Evolutionary conservation across 257 asterid genomes (phyloP).

Genomic region (Orobanche coerulescens): DNA sequence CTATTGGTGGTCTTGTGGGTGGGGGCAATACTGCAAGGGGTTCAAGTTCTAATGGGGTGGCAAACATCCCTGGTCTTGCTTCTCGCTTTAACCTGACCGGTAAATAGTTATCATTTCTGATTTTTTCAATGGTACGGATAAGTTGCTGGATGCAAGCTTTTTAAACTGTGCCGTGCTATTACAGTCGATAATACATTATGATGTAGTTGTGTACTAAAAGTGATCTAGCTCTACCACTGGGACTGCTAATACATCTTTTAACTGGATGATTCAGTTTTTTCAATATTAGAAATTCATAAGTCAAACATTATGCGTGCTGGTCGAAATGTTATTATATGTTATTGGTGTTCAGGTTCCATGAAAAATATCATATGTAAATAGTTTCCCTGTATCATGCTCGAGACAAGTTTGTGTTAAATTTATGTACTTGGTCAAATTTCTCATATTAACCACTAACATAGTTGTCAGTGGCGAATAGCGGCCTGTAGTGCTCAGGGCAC

Average conservation of each 20-base stretch:
- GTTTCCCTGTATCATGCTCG: conserved; percentile 3
- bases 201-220: conserved; percentile 34
- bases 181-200: conserved; percentile 23
- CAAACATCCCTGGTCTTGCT: conserved; percentile 60
- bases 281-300: background rate
- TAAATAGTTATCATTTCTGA: conserved; percentile 19
- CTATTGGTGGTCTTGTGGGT: conserved; percentile 58
- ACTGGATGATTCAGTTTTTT: background rate
- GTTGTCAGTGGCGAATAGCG: no score
- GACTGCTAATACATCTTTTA: background rate
- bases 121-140: background rate
- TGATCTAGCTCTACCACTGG: background rate
- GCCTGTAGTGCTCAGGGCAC: no score
- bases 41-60: conserved; percentile 52
- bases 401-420: background rate
- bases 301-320: background rate
- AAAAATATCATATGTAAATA: conserved; percentile 1
- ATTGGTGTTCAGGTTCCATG: background rate
- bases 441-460: background rate
- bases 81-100: conserved; percentile 72
- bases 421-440: background rate
- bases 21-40: conserved; percentile 61
- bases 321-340: conserved; percentile 2
- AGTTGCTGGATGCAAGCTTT: conserved; percentile 2
- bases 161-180: background rate